These are phyloP conservation scores for Fragilariopsis cylindrus DNA, from an alignment of 108 stramenopile species.

Conservation along the genomic window DNA sequence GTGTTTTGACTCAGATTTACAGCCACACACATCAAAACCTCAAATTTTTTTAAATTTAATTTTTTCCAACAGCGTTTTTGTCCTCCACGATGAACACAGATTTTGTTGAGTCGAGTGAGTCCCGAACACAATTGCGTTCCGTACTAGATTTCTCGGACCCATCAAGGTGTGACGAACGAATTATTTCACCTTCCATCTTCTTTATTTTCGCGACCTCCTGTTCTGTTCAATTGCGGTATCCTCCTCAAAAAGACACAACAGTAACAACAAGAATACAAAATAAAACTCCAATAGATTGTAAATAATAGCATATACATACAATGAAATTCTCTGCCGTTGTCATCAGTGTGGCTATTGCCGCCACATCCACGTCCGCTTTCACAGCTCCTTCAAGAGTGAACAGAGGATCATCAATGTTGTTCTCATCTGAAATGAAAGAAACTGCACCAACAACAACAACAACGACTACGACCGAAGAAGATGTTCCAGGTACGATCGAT, in stretches of 20 bases:
- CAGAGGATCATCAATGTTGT: background rate
- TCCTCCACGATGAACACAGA: too few species aligned
- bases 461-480: slow-evolving; percentile 11
- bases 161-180: too few species aligned
- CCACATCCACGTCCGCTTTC: slow-evolving; percentile 3
- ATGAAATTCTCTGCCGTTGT: slow-evolving; percentile 19
- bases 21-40: too few species aligned
- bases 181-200: too few species aligned
- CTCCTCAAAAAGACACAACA: slow-evolving; percentile 7
- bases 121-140: too few species aligned
- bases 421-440: slow-evolving; percentile 13
- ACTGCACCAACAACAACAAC: background rate
- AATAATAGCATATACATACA: background rate
- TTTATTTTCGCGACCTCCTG: too few species aligned
- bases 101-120: too few species aligned
- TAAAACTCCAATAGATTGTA: background rate
- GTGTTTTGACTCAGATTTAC: too few species aligned
- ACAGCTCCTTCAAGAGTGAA: background rate
- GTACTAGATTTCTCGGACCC: too few species aligned
- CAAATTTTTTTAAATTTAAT: too few species aligned
- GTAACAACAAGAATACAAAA: background rate
- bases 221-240: too few species aligned
- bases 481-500: slow-evolving; percentile 6
- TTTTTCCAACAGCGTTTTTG: too few species aligned
- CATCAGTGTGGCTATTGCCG: slow-evolving; percentile 14